These are phyloP conservation scores for Mycena citricolor DNA, from an alignment of 1,284 basidiomycete species.

Conservation along the genomic window DNA sequence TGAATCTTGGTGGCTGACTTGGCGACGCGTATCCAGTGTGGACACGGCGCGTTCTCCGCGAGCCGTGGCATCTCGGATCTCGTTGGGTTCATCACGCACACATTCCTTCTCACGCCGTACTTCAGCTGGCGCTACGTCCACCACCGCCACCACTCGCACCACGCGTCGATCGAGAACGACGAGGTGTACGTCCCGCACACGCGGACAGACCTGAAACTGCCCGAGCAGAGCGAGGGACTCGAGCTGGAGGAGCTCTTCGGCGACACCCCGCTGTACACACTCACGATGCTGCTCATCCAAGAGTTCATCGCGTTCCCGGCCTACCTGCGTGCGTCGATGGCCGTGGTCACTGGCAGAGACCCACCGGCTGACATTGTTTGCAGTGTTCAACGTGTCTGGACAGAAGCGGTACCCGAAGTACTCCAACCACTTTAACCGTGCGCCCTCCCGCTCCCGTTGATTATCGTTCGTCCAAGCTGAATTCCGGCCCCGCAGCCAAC, in stretches of 20 bases:
- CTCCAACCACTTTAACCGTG: slow-evolving; percentile 61
- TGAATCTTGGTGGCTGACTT: slow-evolving; percentile 36
- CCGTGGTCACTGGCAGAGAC: background rate
- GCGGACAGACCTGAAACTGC: slow-evolving; percentile 47
- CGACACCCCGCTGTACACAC: slow-evolving; percentile 58
- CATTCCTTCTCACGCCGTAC: slow-evolving; percentile 51
- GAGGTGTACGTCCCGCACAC: slow-evolving; percentile 62
- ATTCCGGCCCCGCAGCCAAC: slow-evolving; percentile 36
- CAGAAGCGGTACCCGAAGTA: slow-evolving; percentile 65
- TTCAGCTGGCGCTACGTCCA: slow-evolving; percentile 55
- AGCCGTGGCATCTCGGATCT: slow-evolving; percentile 31
- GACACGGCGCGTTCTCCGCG: slow-evolving; percentile 33
- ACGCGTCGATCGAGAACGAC: slow-evolving; percentile 56
- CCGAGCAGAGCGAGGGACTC: slow-evolving; percentile 29
- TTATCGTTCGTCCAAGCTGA: background rate
- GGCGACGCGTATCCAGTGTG: slow-evolving; percentile 31
- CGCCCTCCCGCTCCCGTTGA: slow-evolving; percentile 23
- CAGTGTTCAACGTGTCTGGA: slow-evolving; percentile 62
- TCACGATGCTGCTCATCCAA: slow-evolving; percentile 50
- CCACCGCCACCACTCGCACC: slow-evolving; percentile 50
- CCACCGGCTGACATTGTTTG: background rate
- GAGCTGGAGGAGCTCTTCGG: slow-evolving; percentile 48
- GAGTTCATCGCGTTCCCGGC: slow-evolving; percentile 76
- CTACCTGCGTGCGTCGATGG: slow-evolving; percentile 52
- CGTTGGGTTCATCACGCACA: slow-evolving; percentile 42